These are phyloP conservation scores for Daedaleopsis sinensis DNA, from an alignment of 768 basidiomycete genomes.

Conservation along the genomic window DNA sequence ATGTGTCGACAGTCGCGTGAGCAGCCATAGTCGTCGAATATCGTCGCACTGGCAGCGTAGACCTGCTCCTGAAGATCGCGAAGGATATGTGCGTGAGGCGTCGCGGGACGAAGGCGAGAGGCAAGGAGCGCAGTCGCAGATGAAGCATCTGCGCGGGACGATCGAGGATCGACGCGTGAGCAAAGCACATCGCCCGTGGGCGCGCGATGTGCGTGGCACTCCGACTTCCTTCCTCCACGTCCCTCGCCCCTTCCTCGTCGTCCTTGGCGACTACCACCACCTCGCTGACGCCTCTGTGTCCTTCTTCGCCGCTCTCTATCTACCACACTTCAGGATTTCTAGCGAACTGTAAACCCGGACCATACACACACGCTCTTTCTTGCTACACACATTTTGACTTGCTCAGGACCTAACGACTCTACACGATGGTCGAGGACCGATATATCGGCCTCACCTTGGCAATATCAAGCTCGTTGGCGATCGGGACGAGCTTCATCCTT, in stretches of 20 bases:
- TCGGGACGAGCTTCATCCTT: conserved; percentile 97
- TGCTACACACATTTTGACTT: background rate
- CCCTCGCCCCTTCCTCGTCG: conserved; percentile 2
- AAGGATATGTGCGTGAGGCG: background rate
- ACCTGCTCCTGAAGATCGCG: background rate
- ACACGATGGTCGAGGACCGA: conserved; percentile 83
- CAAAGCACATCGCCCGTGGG: background rate
- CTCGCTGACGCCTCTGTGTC: background rate
- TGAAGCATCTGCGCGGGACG: conserved; percentile 8
- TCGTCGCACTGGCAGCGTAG: background rate
- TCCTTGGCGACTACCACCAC: background rate
- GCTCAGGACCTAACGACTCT: background rate
- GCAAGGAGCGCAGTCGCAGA: conserved; percentile 10
- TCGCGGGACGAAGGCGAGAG: conserved; percentile 1
- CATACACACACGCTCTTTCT: conserved; percentile 14
- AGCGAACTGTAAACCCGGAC: background rate
- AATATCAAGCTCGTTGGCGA: conserved; percentile 79
- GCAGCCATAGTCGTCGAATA: conserved; percentile 39
- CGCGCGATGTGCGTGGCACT: conserved; percentile 8
- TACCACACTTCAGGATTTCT: background rate
- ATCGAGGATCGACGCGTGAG: conserved; percentile 10
- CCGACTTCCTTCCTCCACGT: background rate
- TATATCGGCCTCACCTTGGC: conserved; percentile 93
- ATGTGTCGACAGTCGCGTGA: conserved; percentile 57
- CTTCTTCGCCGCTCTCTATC: background rate